Base-by-base conservation (phyloP, 192 early-diverging fungal species). In the Coemansia sp. region DNA sequence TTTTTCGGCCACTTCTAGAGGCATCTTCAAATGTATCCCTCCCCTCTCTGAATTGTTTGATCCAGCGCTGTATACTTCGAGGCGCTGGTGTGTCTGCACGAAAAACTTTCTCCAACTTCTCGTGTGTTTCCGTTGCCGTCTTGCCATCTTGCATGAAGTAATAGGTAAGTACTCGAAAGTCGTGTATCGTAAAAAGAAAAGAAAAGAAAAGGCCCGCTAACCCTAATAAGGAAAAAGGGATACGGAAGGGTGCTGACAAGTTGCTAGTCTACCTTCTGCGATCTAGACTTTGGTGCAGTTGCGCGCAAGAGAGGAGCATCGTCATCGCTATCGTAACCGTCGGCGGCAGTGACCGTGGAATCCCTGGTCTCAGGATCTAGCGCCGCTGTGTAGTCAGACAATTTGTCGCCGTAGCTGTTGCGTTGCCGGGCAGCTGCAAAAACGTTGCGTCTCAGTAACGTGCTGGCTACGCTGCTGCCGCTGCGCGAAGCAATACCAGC, bases 221-320 rank as follows among this genome's bases (percentile, higher is more conserved):
- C 30, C 30, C 1, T 2, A 3, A 30, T 30, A 30, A 30, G 30
- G 30, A 30, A 30, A 41, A 41, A 1, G 39, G 39, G n/a, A n/a
- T n/a, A 41, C 12, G 39, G 39, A 1, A 7, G 38, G 38, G 39
- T 41, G 7, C 6, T 41, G 39, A 41, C 39, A 41, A 48, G 6
- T 26, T 18, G 9, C 62, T 69, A 69, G 15, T 51, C 23, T 3
- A 51, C 55, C 36, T 65, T 76, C 64, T 51, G 65, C 46, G 38
- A 35, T 38, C 35, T 38, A 14, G 35, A 11, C 14, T 43, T 41
- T 41, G 49, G 61, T 61, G 69, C 38, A 26, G 34, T 64, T 71
- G 52, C 51, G 66, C 63, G 77, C 72, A 83, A 33, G 36, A 83
- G 76, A 43, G 81, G 81, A 21, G 64, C 61, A 21, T 83, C 69